Evolutionary conservation across 257 asterid genomes (phyloP).

Genomic region (Pogostemon cablin): DNA sequence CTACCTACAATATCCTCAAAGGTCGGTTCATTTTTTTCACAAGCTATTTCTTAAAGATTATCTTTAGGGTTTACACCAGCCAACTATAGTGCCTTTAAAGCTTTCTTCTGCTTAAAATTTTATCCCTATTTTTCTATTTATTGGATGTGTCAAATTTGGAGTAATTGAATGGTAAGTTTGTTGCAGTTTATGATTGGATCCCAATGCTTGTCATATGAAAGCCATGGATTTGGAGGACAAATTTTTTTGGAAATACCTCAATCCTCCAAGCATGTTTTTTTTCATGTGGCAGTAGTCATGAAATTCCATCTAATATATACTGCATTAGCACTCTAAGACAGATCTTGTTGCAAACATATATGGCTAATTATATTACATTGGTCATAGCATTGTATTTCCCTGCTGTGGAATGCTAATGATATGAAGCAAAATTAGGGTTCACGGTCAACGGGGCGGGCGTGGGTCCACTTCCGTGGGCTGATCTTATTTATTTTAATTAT

Average conservation of each 20-base stretch:
- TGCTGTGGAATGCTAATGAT: conserved; percentile 5
- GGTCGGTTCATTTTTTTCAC: conserved; percentile 47
- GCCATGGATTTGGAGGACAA: conserved; percentile 24
- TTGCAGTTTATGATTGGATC: neutral
- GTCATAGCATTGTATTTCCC: neutral
- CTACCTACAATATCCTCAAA: conserved; percentile 95
- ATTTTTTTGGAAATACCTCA: neutral
- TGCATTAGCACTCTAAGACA: neutral
- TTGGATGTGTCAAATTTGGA: neutral
- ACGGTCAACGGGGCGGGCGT: no score
- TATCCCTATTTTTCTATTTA: neutral
- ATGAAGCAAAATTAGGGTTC: no score
- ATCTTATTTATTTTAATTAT: no score
- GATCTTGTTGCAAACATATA: neutral
- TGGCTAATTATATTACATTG: neutral
- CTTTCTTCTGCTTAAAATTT: conserved; percentile 1
- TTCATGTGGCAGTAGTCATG: neutral
- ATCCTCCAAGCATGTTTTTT: neutral
- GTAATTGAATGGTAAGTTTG: conserved; percentile 5
- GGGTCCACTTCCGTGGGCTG: no score
- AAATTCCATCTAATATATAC: conserved; percentile 13
- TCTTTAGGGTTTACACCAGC: conserved; percentile 3
- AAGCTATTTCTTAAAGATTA: neutral
- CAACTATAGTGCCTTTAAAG: conserved; percentile 10
- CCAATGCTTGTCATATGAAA: neutral